Conservation (phyloP, 352 stramenopile species). For the Lagenidium giganteum region DNA sequence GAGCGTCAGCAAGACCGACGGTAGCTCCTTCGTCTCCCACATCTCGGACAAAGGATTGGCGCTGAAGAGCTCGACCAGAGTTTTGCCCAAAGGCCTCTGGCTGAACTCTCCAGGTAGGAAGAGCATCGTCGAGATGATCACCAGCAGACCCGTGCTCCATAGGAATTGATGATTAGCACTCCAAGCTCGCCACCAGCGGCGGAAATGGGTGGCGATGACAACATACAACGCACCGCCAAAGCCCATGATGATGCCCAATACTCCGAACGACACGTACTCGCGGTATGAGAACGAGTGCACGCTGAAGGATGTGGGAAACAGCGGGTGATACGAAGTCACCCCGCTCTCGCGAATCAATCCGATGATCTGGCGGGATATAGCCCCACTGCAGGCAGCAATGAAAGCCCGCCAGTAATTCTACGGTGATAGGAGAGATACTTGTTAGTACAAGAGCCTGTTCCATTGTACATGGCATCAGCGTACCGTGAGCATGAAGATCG, state of each 20-base stretch:
- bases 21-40: slow-evolving; percentile 28
- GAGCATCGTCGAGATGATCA: slow-evolving; percentile 30
- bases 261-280: slow-evolving; percentile 44
- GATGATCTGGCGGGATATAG: slow-evolving; percentile 37
- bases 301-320: slow-evolving; percentile 44
- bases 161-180: slow-evolving; percentile 18
- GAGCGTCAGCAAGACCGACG: slow-evolving; percentile 27
- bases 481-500: slow-evolving; percentile 62
- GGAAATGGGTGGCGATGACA: slow-evolving; percentile 29
- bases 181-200: slow-evolving; percentile 27
- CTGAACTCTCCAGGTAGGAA: slow-evolving; percentile 35
- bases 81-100: slow-evolving; percentile 21
- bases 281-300: slow-evolving; percentile 35
- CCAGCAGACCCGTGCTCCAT: slow-evolving; percentile 21
- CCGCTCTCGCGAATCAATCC: slow-evolving; percentile 32
- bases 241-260: slow-evolving; percentile 42
- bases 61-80: slow-evolving; percentile 29
- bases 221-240: slow-evolving; percentile 45
- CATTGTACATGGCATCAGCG: slow-evolving; percentile 4
- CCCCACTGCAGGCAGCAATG: slow-evolving; percentile 46
- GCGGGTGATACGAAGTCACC: slow-evolving; percentile 32
- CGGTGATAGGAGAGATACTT: not conserved
- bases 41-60: slow-evolving; percentile 9
- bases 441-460: no score
- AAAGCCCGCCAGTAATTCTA: slow-evolving; percentile 72